Evolutionary conservation across 306 rosid species (phyloP).

Genomic region (Argentina anserina): DNA sequence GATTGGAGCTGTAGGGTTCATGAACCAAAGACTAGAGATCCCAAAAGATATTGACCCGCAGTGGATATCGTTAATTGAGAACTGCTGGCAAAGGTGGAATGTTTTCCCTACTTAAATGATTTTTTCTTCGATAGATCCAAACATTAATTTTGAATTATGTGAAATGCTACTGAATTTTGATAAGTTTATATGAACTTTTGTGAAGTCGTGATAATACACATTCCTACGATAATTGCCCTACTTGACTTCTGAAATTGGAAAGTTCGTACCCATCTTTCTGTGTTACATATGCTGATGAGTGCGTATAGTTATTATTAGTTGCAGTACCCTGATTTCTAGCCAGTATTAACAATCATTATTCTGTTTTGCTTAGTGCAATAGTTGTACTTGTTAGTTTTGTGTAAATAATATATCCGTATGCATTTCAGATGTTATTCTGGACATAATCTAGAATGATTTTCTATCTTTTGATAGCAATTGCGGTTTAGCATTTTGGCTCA

Average conservation of each 20-base stretch:
- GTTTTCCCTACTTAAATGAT: not conserved
- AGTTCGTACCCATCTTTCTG: not conserved
- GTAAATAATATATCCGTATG: not conserved
- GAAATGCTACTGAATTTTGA: slow-evolving; percentile 10
- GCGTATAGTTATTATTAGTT: not conserved
- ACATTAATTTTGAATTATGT: slow-evolving; percentile 13
- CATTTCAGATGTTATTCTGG: not conserved
- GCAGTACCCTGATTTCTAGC: not conserved
- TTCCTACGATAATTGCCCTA: not conserved
- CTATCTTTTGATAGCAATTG: not conserved
- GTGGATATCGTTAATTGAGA: slow-evolving; percentile 83
- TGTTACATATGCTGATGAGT: not conserved
- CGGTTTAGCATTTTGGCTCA: not conserved
- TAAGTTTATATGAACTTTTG: not conserved
- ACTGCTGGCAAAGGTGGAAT: slow-evolving; percentile 84
- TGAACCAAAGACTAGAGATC: slow-evolving; percentile 90
- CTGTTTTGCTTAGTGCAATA: not conserved
- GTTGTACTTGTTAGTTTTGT: not conserved
- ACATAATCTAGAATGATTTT: not conserved
- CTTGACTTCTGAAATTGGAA: too few relatives aligned
- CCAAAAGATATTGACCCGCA: slow-evolving; percentile 81
- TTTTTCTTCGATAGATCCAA: not conserved
- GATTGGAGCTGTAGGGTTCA: slow-evolving; percentile 98
- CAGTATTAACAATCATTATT: not conserved
- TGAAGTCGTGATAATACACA: not conserved